Conservation (phyloP, 129 eudicot genomes). For the Sambucus nigra region DNA sequence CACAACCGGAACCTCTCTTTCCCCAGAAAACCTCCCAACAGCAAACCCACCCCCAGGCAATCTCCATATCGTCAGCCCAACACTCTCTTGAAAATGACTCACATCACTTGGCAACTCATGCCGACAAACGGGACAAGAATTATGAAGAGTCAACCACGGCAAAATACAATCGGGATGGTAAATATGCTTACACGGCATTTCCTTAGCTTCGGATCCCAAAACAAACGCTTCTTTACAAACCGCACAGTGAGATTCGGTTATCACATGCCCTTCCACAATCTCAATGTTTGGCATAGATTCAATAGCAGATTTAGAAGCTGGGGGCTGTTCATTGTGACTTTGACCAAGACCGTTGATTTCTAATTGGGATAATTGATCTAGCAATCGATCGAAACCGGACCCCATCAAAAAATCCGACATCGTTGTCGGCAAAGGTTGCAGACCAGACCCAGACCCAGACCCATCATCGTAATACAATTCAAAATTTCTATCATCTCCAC, state of each 20-base stretch:
- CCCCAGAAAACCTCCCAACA: slow-evolving; percentile 49
- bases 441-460: slow-evolving; percentile 40
- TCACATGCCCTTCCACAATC: slow-evolving; percentile 37
- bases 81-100: slow-evolving; percentile 19
- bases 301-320: slow-evolving; percentile 57
- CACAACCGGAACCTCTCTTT: slow-evolving; percentile 46
- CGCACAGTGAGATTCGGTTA: slow-evolving; percentile 55
- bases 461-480: slow-evolving; percentile 72
- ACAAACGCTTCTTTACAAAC: slow-evolving; percentile 58
- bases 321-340: slow-evolving; percentile 42
- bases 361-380: slow-evolving; percentile 66
- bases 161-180: slow-evolving; percentile 75
- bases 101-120: slow-evolving; percentile 42
- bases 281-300: slow-evolving; percentile 50
- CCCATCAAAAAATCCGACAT: slow-evolving; percentile 75
- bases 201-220: slow-evolving; percentile 50
- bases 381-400: slow-evolving; percentile 57
- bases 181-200: slow-evolving; percentile 85
- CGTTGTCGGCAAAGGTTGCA: slow-evolving; percentile 56
- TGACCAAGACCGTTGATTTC: slow-evolving; percentile 39
- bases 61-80: slow-evolving; percentile 69
- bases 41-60: slow-evolving; percentile 76
- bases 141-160: slow-evolving; percentile 59
- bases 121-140: slow-evolving; percentile 79
- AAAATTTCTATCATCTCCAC: slow-evolving; percentile 25